Percentiles rank a stretch among this genome's conserved stretches.
Evolutionary conservation across 305 asterid species (phyloP).

Genomic region (Fraxinus ornus): DNA sequence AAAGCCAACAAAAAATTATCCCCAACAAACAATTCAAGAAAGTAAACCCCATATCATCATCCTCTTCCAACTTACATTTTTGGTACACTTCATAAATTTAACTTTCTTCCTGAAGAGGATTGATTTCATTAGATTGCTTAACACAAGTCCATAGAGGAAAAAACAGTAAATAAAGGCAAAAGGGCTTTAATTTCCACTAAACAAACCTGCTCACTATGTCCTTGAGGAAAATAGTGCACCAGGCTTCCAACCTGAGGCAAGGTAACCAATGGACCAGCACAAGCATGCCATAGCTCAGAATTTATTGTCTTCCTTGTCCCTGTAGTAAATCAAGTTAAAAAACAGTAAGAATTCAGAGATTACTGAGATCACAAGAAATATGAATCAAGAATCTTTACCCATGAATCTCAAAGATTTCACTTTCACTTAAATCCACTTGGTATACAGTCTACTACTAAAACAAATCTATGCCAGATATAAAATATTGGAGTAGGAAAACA

Average conservation of each 20-base stretch:
- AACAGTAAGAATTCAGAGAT: neutral
- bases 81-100: neutral
- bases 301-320: conserved; percentile 64
- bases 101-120: neutral
- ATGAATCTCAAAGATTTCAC: neutral
- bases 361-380: conserved; percentile 6
- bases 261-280: conserved; percentile 91
- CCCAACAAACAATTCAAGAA: neutral
- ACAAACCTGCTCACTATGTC: conserved; percentile 90
- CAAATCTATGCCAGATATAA: neutral
- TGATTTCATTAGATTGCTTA: neutral
- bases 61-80: neutral
- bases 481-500: neutral
- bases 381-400: neutral
- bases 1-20: neutral
- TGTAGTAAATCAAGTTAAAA: conserved; percentile 26
- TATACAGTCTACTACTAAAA: neutral
- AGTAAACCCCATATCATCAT: neutral
- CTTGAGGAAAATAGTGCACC: conserved; percentile 93
- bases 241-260: conserved; percentile 95
- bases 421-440: neutral
- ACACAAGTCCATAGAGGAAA: neutral
- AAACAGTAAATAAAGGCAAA: neutral
- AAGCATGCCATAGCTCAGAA: conserved; percentile 95
- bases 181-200: neutral